phyloP scores from a whole-genome alignment of 805 yeast genomes.

The Hanseniaspora meyeri region DNA sequence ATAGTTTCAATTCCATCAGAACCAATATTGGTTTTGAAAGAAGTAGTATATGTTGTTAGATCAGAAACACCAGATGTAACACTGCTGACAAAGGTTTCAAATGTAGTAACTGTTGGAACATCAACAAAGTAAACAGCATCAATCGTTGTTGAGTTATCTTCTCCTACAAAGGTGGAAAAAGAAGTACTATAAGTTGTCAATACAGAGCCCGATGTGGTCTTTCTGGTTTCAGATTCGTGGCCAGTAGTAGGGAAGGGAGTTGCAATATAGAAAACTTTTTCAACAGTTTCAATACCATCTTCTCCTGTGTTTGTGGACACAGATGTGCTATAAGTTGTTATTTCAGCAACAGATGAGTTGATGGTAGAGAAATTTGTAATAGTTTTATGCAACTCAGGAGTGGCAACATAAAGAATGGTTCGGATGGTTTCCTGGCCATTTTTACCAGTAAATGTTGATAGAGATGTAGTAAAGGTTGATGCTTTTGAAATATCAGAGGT shows the following conservation, averaged over 20 bases:
- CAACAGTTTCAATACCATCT: slow-evolving; percentile 9
- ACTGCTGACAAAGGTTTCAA: background rate
- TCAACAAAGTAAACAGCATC: background rate
- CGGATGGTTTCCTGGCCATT: background rate
- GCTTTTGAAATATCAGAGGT: background rate
- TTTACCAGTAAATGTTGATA: background rate
- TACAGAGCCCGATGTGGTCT: background rate
- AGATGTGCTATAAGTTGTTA: background rate
- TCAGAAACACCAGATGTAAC: background rate
- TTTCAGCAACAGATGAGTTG: background rate
- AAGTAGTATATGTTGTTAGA: slow-evolving; percentile 14
- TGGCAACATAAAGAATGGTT: slow-evolving; percentile 1
- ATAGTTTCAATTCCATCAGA: slow-evolving; percentile 12
- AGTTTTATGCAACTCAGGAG: background rate
- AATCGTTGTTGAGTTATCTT: background rate
- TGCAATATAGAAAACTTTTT: background rate
- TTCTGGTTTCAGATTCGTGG: background rate
- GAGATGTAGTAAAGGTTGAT: background rate
- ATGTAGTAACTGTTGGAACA: background rate
- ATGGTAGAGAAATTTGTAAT: background rate
- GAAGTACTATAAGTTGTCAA: background rate
- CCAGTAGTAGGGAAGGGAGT: background rate
- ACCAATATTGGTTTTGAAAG: slow-evolving; percentile 13
- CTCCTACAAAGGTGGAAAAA: background rate
- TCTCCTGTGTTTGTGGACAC: background rate